Conservation (phyloP, 2,329 filamentous ascomycete species). For the Penicillium hordei region DNA sequence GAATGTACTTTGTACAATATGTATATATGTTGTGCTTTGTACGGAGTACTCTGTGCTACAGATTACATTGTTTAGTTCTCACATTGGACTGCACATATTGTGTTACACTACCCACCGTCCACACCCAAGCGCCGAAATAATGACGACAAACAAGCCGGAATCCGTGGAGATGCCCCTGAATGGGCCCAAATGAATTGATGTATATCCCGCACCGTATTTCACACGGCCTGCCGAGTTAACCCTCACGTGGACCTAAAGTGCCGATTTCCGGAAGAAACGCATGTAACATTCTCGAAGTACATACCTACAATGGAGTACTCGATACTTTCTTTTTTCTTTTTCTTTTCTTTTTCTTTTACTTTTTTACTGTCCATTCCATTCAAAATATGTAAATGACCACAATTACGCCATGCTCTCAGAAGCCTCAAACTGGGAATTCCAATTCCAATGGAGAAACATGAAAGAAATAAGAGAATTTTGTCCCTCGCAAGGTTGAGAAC, state of each 20-base stretch:
- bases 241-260: conserved; percentile 6
- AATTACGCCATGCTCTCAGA: background rate
- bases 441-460: background rate
- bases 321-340: background rate
- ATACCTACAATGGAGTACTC: background rate
- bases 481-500: background rate
- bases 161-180: background rate
- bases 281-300: background rate
- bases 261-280: conserved; percentile 6
- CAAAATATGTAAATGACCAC: background rate
- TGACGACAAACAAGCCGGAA: background rate
- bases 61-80: background rate
- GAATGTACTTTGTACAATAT: background rate
- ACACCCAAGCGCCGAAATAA: background rate
- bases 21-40: background rate
- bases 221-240: conserved; percentile 4
- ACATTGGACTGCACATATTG: background rate
- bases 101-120: background rate
- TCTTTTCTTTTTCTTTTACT: too few species aligned
- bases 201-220: conserved; percentile 5
- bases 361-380: background rate
- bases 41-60: too few species aligned
- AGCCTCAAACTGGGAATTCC: background rate
- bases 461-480: background rate
- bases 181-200: background rate